Evolutionary conservation across 306 rosid species (phyloP).

Genomic region (Coriaria nepalensis): DNA sequence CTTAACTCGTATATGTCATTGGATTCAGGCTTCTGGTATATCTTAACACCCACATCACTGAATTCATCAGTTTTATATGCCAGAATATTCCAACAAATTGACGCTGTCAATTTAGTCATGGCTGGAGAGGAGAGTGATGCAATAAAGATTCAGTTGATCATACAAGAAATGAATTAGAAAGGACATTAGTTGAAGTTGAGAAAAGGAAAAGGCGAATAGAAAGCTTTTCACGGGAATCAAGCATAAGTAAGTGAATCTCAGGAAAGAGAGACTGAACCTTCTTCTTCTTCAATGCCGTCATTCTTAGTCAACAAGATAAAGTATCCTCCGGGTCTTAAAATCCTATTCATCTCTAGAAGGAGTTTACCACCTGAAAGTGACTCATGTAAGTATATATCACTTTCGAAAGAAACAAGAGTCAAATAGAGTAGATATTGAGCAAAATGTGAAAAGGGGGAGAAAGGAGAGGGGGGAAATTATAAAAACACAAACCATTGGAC

Average conservation of each 20-base stretch:
- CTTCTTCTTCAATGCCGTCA: slow-evolving; percentile 70
- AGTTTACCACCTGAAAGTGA: slow-evolving; percentile 62
- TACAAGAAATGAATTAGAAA: too few relatives aligned
- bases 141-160: too few relatives aligned
- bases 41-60: slow-evolving; percentile 72
- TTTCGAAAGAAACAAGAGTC: not conserved
- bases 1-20: slow-evolving; percentile 67
- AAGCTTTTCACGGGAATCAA: too few relatives aligned
- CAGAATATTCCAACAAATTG: slow-evolving; percentile 91
- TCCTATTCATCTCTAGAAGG: slow-evolving; percentile 83
- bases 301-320: slow-evolving; percentile 73
- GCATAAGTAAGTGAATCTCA: not conserved
- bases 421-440: not conserved
- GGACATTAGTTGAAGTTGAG: too few relatives aligned
- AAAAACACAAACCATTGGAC: slow-evolving; percentile 49
- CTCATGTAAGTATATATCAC: too few relatives aligned
- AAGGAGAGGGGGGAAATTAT: not conserved
- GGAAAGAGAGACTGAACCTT: slow-evolving; percentile 39
- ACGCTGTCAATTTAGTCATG: slow-evolving; percentile 48
- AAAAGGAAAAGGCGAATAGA: too few relatives aligned
- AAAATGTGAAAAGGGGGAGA: slow-evolving; percentile 1
- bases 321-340: slow-evolving; percentile 81
- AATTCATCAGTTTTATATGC: slow-evolving; percentile 86
- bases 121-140: slow-evolving; percentile 41
- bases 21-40: slow-evolving; percentile 87